A percentile compares a stretch with the other conserved stretches of the same genome.
These are phyloP conservation scores for Crithidia thermophila DNA, from an alignment of 208 protist species.

Conservation along the genomic window DNA sequence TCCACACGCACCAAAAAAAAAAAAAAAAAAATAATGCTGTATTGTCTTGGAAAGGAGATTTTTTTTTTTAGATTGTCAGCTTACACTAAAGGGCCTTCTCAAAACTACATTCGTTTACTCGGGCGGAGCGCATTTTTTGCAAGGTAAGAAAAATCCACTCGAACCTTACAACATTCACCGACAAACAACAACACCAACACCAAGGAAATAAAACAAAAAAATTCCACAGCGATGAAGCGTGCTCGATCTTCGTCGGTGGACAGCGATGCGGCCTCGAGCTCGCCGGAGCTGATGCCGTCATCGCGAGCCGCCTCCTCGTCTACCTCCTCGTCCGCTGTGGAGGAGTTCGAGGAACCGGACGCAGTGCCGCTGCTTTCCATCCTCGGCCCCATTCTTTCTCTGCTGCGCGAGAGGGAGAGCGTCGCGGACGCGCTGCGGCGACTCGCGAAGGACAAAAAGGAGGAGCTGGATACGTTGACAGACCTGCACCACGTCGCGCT, in stretches of 20 bases:
- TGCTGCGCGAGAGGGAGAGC: conserved; percentile 32
- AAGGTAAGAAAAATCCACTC: no score
- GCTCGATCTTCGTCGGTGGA: conserved; percentile 20
- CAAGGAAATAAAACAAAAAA: no score
- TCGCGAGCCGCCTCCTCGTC: conserved; percentile 9
- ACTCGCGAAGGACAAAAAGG: conserved; percentile 14
- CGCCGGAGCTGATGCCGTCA: not conserved
- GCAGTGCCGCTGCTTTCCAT: conserved; percentile 25
- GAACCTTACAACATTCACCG: no score
- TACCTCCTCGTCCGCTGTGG: conserved; percentile 28
- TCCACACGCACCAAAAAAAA: no score
- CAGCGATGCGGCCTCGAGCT: not conserved
- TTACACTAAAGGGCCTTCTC: no score
- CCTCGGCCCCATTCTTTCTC: conserved; percentile 16
- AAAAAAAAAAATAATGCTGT: no score
- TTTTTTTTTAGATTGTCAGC: no score
- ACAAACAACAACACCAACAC: no score
- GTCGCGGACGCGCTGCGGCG: conserved; percentile 33
- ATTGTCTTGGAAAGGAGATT: no score
- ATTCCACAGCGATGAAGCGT: no score
- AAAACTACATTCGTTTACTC: no score
- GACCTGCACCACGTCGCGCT: conserved; percentile 31
- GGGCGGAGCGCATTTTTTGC: no score
- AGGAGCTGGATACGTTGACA: conserved; percentile 22
- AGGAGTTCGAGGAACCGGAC: conserved; percentile 36